A percentile compares a stretch with the other conserved stretches of the same genome.
These are phyloP conservation scores for Aureobasidium zeae DNA, from an alignment of 2,329 filamentous ascomycete species.

Conservation along the genomic window DNA sequence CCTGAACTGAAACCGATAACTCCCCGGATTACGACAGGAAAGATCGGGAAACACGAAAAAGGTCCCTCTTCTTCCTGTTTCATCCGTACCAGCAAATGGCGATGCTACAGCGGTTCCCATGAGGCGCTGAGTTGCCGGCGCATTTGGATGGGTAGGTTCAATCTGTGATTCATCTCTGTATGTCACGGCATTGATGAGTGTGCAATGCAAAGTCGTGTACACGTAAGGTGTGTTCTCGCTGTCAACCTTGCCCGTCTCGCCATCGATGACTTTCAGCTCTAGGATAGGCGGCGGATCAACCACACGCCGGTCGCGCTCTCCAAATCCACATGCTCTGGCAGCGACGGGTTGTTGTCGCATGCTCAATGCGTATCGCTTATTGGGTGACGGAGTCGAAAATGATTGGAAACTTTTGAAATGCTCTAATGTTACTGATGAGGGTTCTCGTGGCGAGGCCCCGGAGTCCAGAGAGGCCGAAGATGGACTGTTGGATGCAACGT, in stretches of 20 bases:
- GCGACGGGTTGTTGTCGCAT: conserved; percentile 72
- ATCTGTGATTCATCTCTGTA: conserved; percentile 57
- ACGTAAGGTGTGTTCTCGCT: conserved; percentile 55
- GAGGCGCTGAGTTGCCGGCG: conserved; percentile 59
- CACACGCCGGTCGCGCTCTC: conserved; percentile 69
- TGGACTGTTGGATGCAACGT: conserved; percentile 21
- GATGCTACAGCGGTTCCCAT: conserved; percentile 74
- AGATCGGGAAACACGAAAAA: conserved; percentile 83
- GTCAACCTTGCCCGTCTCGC: conserved; percentile 39
- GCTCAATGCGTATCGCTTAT: conserved; percentile 40
- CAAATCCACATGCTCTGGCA: conserved; percentile 72
- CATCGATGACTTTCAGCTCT: conserved; percentile 56
- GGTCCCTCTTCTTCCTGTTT: conserved; percentile 62
- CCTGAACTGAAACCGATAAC: conserved; percentile 65
- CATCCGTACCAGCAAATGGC: conserved; percentile 67
- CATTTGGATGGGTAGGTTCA: conserved; percentile 40
- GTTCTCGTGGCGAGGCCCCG: conserved; percentile 22
- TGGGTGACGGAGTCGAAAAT: conserved; percentile 18
- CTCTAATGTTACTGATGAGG: conserved; percentile 20
- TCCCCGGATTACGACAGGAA: conserved; percentile 66
- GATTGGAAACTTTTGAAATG: conserved; percentile 24
- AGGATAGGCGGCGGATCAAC: conserved; percentile 80
- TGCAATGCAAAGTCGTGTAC: conserved; percentile 54
- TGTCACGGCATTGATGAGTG: conserved; percentile 62
- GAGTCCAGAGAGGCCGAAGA: conserved; percentile 19